These are phyloP conservation scores for Apodospora peruviana DNA, from an alignment of 495 filamentous ascomycete genomes.

Conservation along the genomic window DNA sequence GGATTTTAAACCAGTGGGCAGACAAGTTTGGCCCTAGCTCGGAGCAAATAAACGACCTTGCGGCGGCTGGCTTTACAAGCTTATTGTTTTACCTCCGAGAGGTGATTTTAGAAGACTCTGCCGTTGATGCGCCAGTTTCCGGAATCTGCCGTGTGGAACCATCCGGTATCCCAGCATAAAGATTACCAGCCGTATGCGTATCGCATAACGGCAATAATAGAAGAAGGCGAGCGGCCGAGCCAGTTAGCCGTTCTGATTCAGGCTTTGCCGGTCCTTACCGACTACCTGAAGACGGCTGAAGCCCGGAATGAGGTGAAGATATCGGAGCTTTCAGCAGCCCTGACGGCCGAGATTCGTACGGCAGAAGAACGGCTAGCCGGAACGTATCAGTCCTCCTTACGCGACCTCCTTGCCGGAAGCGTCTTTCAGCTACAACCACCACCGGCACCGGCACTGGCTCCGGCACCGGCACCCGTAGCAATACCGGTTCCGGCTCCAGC, in stretches of 20 bases:
- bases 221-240: not conserved
- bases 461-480: conserved; percentile 27
- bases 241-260: not conserved
- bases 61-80: not conserved
- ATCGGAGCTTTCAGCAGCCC: not conserved
- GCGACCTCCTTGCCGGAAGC: not conserved
- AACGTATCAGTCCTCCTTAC: not conserved
- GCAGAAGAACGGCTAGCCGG: not conserved
- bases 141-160: not conserved
- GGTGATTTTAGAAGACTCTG: not conserved
- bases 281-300: not conserved
- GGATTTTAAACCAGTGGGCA: not conserved
- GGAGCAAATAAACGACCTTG: not conserved
- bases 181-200: not conserved
- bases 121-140: not conserved
- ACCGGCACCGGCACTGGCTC: conserved; percentile 19
- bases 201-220: not conserved
- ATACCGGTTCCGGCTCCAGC: no score
- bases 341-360: not conserved
- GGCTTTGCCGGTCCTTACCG: not conserved
- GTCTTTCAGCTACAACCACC: not conserved
- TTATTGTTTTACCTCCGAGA: not conserved
- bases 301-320: not conserved
- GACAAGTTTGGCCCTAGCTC: not conserved
- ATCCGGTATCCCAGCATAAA: not conserved